Percentiles rank a stretch among this genome's conserved stretches.
Conservation (phyloP, 129 eudicot genomes). For the Flaveria linearis region DNA sequence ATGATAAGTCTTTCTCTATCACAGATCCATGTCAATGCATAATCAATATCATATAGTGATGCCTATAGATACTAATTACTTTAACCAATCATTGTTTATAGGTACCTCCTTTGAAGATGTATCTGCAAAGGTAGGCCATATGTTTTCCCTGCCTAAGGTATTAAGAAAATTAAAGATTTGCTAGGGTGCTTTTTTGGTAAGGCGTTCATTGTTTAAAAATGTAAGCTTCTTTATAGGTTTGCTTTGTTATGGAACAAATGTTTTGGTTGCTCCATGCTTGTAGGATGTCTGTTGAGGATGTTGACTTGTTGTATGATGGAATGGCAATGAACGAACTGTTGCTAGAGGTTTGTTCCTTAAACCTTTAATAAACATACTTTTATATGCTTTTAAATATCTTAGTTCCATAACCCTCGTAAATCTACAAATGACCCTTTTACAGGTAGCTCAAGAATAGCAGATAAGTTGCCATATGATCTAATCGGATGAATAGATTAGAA, state of each 20-base stretch:
- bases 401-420: constrained; percentile 51
- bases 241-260: constrained; percentile 91
- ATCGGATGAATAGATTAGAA: constrained; percentile 77
- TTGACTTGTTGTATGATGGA: constrained; percentile 81
- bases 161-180: neutral
- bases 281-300: constrained; percentile 86
- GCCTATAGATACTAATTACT: no score
- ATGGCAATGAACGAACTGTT: constrained; percentile 71
- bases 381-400: neutral
- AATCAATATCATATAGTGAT: no score
- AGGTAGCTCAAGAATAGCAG: constrained; percentile 87
- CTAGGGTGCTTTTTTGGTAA: no score
- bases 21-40: no score
- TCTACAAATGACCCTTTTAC: no score
- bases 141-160: constrained; percentile 77
- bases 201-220: neutral
- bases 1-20: constrained; percentile 60
- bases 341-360: constrained; percentile 54
- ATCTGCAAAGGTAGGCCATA: no score
- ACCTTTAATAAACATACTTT: neutral
- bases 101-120: no score
- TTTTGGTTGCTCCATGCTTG: constrained; percentile 82
- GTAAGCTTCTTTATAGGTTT: constrained; percentile 46
- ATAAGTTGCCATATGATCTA: constrained; percentile 67
- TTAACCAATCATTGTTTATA: no score